Conservation (phyloP, 352 stramenopile genomes). For the Phytophthora colocasiae region DNA sequence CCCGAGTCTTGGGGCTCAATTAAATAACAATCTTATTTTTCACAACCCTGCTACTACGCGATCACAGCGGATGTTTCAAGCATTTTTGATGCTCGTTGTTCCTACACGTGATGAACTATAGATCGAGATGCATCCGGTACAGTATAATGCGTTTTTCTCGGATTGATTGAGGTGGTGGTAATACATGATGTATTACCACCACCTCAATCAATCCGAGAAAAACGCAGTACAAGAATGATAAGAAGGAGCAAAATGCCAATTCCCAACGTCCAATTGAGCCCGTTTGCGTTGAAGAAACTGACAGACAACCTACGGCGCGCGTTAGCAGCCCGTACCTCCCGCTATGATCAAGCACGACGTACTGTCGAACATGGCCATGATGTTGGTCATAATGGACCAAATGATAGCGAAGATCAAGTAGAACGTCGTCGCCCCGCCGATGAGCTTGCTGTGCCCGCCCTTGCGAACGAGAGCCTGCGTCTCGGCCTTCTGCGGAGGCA, state of each 20-base stretch:
- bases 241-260: conserved; percentile 1
- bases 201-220: not conserved
- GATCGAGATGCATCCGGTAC: no score
- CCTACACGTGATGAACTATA: no score
- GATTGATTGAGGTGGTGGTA: no score
- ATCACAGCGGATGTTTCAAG: not conserved
- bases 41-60: no score
- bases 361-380: conserved; percentile 47
- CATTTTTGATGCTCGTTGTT: conserved; percentile 2
- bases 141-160: no score
- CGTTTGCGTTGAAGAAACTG: not conserved
- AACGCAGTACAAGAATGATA: not conserved
- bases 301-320: not conserved
- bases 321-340: conserved; percentile 37
- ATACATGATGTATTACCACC: not conserved
- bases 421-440: conserved; percentile 36
- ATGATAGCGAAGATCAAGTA: conserved; percentile 38
- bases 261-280: not conserved
- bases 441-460: conserved; percentile 32
- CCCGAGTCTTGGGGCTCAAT: no score
- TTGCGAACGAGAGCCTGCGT: conserved; percentile 41
- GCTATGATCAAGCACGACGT: conserved; percentile 46
- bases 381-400: conserved; percentile 43
- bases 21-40: no score
- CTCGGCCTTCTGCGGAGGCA: conserved; percentile 45